Percentiles rank a stretch among this genome's conserved stretches.
Evolutionary conservation across 1,139 yeast species (phyloP).

Genomic region (Hanseniaspora sp.): DNA sequence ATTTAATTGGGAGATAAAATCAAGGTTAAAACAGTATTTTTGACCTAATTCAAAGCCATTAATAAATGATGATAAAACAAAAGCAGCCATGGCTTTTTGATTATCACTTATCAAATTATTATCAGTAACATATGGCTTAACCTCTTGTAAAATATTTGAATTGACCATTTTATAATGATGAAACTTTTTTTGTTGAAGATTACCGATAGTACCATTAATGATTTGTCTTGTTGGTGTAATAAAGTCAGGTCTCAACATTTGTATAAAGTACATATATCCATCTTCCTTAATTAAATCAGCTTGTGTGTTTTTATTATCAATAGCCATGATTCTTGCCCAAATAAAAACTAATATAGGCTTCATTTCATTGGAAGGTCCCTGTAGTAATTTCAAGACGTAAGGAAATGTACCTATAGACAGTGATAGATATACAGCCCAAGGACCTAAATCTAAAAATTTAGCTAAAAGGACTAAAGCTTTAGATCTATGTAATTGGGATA

Average conservation of each 20-base stretch:
- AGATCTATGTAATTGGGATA: conserved; percentile 88
- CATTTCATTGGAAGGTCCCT: conserved; percentile 89
- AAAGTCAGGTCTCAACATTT: conserved; percentile 48
- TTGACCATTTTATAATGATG: conserved; percentile 21
- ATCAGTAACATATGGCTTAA: conserved; percentile 25
- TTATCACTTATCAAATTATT: conserved; percentile 45
- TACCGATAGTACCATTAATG: conserved; percentile 25
- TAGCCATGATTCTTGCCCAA: conserved; percentile 97
- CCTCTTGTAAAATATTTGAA: conserved; percentile 19
- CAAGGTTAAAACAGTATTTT: conserved; percentile 63
- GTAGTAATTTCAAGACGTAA: conserved; percentile 76
- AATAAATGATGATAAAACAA: conserved; percentile 72
- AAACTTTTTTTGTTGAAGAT: conserved; percentile 23
- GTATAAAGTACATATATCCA: conserved; percentile 78
- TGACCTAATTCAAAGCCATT: conserved; percentile 74
- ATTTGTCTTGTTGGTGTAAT: conserved; percentile 31
- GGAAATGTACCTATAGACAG: conserved; percentile 93
- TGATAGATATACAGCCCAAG: conserved; percentile 93
- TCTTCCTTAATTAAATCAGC: conserved; percentile 84
- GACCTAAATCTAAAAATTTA: conserved; percentile 82
- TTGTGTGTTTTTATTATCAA: conserved; percentile 73
- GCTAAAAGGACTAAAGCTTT: conserved; percentile 78
- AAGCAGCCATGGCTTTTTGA: conserved; percentile 92
- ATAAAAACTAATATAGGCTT: conserved; percentile 90
- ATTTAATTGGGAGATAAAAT: conserved; percentile 57